phyloP scores from a whole-genome alignment of 805 yeast species.

The Barnettozyma populi region DNA sequence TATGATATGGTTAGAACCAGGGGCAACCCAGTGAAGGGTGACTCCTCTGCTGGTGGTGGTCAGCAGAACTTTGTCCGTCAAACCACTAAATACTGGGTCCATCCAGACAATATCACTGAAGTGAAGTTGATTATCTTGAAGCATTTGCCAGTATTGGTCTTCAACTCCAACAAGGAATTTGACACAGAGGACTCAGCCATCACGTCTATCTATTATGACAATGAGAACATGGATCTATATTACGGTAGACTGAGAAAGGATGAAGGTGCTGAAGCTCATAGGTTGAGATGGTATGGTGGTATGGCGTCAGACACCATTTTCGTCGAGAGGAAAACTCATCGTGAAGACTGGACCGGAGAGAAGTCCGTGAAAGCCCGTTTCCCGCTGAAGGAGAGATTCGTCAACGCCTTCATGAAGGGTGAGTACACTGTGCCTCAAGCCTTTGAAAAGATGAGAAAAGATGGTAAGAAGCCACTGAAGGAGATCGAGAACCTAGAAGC shows the following conservation, averaged over 20 bases:
- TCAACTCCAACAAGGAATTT: slow-evolving; percentile 94
- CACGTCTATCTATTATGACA: slow-evolving; percentile 94
- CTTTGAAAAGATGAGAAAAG: slow-evolving; percentile 87
- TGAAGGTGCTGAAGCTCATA: slow-evolving; percentile 98
- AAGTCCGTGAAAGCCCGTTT: slow-evolving; percentile 98
- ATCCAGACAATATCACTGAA: slow-evolving; percentile 96
- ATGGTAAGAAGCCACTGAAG: slow-evolving; percentile 78
- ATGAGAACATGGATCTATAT: slow-evolving; percentile 81
- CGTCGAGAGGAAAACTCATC: slow-evolving; percentile 95
- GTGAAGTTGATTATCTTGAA: slow-evolving; percentile 86
- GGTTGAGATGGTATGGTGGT: slow-evolving; percentile 99
- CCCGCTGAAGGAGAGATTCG: slow-evolving; percentile 84
- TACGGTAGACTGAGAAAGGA: slow-evolving; percentile 92
- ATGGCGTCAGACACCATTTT: slow-evolving; percentile 90
- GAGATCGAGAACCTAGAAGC: slow-evolving; percentile 92
- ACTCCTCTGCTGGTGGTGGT: slow-evolving; percentile 95
- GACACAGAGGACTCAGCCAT: slow-evolving; percentile 93
- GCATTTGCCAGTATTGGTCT: slow-evolving; percentile 94
- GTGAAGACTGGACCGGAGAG: slow-evolving; percentile 99
- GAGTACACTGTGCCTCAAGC: slow-evolving; percentile 82
- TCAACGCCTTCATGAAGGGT: slow-evolving; percentile 80
- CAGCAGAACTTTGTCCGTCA: slow-evolving; percentile 98
- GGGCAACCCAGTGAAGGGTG: slow-evolving; percentile 93
- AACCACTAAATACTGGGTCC: slow-evolving; percentile 99
- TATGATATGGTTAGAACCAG: slow-evolving; percentile 93